These are phyloP conservation scores for Exophiala bonariae DNA, from an alignment of 2,329 filamentous ascomycete species.

Conservation along the genomic window DNA sequence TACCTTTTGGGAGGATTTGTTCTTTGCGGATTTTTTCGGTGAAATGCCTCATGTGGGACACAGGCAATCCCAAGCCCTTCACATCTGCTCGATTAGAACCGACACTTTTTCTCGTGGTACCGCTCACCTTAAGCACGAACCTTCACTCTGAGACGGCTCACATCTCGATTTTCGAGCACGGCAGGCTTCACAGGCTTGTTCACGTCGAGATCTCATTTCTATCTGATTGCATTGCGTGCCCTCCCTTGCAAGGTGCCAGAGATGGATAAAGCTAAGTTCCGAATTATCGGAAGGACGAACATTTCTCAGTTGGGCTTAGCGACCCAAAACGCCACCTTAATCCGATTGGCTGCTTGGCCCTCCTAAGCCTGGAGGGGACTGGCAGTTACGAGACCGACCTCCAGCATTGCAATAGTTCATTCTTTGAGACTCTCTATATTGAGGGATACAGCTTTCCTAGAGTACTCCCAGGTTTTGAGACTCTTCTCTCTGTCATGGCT, in stretches of 20 bases:
- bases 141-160: conserved; percentile 5
- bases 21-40: conserved; percentile 3
- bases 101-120: background rate
- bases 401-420: too few relatives aligned
- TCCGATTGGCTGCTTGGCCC: too few relatives aligned
- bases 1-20: too few relatives aligned
- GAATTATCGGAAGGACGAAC: background rate
- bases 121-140: conserved; percentile 15
- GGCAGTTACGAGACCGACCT: too few relatives aligned
- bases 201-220: conserved; percentile 10
- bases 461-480: too few relatives aligned
- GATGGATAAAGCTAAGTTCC: background rate
- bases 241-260: background rate
- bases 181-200: conserved; percentile 20
- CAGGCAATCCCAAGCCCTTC: conserved; percentile 7
- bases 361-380: too few relatives aligned
- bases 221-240: background rate
- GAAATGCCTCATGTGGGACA: conserved; percentile 9
- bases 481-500: too few relatives aligned
- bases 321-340: too few relatives aligned
- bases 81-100: conserved; percentile 5
- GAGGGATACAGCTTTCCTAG: background rate
- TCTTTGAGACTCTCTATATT: too few relatives aligned
- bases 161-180: conserved; percentile 19
- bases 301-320: too few relatives aligned